phyloP scores from a whole-genome alignment of 2,329 filamentous ascomycete genomes.

The Phialophora expanda region DNA sequence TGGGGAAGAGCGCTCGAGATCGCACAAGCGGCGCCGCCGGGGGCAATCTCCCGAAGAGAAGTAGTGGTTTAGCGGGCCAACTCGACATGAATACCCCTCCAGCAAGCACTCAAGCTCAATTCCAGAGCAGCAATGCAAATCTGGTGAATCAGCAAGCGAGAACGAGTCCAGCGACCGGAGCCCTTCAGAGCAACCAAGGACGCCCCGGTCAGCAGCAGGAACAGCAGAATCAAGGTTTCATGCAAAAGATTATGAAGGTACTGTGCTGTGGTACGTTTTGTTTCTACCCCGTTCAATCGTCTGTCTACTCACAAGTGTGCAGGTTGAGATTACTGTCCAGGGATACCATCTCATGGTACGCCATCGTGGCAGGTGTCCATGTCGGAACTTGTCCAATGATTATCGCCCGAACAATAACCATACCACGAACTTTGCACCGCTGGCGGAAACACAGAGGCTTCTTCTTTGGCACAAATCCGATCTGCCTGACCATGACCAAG shows the following conservation, averaged over 20 bases:
- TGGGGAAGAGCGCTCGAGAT: slow-evolving; percentile 66
- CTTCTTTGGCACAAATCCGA: slow-evolving; percentile 3
- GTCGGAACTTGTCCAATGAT: not conserved
- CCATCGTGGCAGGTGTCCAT: not conserved
- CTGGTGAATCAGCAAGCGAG: slow-evolving; percentile 68
- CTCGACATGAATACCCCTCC: slow-evolving; percentile 79
- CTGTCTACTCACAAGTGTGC: not conserved
- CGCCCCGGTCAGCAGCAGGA: slow-evolving; percentile 63
- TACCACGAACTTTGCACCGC: slow-evolving; percentile 3
- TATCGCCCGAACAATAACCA: not conserved
- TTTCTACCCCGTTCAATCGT: slow-evolving; percentile 28
- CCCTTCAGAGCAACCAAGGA: slow-evolving; percentile 61
- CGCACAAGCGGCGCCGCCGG: slow-evolving; percentile 76
- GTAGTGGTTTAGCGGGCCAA: slow-evolving; percentile 45
- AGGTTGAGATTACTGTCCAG: slow-evolving; percentile 18
- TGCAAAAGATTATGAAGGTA: slow-evolving; percentile 91
- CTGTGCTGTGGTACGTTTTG: slow-evolving; percentile 78
- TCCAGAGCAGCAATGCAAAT: slow-evolving; percentile 93
- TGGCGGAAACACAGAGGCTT: not conserved
- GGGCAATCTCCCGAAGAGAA: slow-evolving; percentile 39
- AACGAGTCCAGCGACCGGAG: slow-evolving; percentile 62
- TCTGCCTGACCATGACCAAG: not conserved
- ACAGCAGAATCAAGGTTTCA: slow-evolving; percentile 72
- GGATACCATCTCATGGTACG: not conserved
- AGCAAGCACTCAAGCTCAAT: slow-evolving; percentile 92